Evolutionary conservation across 306 rosid genomes (phyloP).

Genomic region (Hippophae gyantsensis): DNA sequence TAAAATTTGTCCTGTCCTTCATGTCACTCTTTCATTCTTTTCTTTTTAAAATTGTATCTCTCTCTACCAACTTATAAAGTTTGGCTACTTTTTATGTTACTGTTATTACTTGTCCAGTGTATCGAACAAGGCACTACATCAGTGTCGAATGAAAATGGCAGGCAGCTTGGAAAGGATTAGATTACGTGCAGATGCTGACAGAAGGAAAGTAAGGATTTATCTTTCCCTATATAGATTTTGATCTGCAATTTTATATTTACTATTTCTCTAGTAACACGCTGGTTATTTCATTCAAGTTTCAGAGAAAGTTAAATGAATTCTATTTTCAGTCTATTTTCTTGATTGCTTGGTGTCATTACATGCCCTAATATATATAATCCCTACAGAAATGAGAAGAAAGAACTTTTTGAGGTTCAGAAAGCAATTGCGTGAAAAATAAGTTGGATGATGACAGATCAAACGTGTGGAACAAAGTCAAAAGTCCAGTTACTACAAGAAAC

Average conservation of each 20-base stretch:
- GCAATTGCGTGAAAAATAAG: not conserved
- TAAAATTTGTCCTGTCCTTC: too few relatives aligned
- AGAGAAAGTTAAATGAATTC: too few relatives aligned
- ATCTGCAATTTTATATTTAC: not conserved
- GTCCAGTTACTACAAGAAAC: too few relatives aligned
- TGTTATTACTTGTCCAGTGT: conserved; percentile 16
- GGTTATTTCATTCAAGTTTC: too few relatives aligned
- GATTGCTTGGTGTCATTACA: not conserved
- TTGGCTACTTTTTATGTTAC: not conserved
- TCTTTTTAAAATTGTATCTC: not conserved
- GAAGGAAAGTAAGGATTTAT: conserved; percentile 3
- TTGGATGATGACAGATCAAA: not conserved
- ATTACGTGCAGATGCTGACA: conserved; percentile 2
- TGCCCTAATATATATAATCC: not conserved
- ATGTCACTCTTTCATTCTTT: not conserved
- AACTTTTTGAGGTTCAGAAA: not conserved
- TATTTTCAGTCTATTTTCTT: not conserved
- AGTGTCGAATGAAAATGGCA: conserved; percentile 9
- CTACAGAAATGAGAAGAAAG: not conserved
- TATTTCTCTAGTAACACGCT: not conserved
- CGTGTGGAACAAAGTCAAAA: not conserved
- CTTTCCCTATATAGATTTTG: not conserved
- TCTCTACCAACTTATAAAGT: not conserved
- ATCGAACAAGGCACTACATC: conserved; percentile 41
- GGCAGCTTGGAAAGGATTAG: conserved; percentile 11